Evolutionary conservation across 2,329 filamentous ascomycete genomes (phyloP), one percentile per base, ranked within the genome.

Genomic region (Dactylellina haptotyla): DNA sequence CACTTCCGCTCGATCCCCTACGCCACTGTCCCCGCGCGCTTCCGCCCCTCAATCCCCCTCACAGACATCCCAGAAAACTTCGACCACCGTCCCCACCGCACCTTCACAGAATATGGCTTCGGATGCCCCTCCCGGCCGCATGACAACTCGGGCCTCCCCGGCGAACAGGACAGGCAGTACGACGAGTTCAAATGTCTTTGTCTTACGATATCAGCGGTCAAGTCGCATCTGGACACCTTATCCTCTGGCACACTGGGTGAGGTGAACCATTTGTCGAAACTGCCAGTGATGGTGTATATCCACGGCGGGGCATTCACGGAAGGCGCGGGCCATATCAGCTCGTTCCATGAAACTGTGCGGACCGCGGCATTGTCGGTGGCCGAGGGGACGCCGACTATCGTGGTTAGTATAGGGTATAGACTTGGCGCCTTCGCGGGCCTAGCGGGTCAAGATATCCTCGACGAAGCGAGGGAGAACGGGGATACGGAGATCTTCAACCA

Each of bases 71-170:
- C 67, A 18, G 51, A 64, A 20, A 51, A 26, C 37, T 72, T 72
- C 28, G 67, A 72, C 53, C 51, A 64, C 51, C 67, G 67, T 30
- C 67, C 67, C 18, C 58, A 64, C 41, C 58, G 67, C 16, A 34
- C 30, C 28, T 72, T 64, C 59, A 72, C 67, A 28, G 67, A 72
- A 53, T 72, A 72, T n/a, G 59, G 67, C n/a, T 72, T 53, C 59
- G 67, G 43, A 43, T 72, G 67, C 32, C 67, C 67, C 20, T 51
- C 58, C 37, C 58, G 67, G 28, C 59, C 67, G 2, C 67, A 72
- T 12, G 67, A 64, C 16, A 3, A 26, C 4, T 51, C 58, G 16
- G 43, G 45, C 16, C 67, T 72, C 14, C 67, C 58, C 16, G 67
- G 37, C 20, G 67, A 72, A 32, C 32, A 45, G 14, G 43, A 43